These are phyloP conservation scores for Aurantiochytrium sp. DNA, from an alignment of 108 stramenopile species.

Conservation along the genomic window DNA sequence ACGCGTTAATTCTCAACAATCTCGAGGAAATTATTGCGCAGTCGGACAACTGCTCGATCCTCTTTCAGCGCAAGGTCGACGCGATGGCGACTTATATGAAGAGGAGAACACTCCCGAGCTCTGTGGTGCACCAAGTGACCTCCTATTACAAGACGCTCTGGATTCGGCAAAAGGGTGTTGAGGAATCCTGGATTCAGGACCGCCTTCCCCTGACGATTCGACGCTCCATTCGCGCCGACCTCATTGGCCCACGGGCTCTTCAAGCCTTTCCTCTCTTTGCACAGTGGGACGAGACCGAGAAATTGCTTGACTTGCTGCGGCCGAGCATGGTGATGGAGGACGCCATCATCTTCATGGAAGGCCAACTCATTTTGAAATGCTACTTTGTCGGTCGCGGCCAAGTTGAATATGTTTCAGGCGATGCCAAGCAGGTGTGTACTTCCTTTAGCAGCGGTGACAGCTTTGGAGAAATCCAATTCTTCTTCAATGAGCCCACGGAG, in stretches of 20 bases:
- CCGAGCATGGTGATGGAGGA: not conserved
- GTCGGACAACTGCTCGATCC: constrained; percentile 5
- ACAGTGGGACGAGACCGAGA: not conserved
- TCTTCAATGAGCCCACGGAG: not conserved
- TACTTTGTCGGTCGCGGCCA: not conserved
- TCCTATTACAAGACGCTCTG: not conserved
- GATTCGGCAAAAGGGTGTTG: constrained; percentile 1
- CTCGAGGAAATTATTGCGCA: constrained; percentile 8
- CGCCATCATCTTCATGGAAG: not conserved
- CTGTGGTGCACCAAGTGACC: not conserved
- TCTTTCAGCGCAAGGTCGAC: constrained; percentile 10
- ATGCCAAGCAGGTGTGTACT: not conserved
- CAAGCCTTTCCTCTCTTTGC: not conserved
- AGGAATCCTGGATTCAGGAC: not conserved
- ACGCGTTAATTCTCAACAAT: not conserved
- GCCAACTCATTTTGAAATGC: not conserved
- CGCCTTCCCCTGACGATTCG: not conserved
- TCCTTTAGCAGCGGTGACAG: not conserved
- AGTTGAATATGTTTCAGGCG: not conserved
- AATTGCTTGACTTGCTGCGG: not conserved
- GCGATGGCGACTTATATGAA: not conserved
- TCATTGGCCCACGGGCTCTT: not conserved
- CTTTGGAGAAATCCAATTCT: not conserved
- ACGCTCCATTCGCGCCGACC: not conserved
- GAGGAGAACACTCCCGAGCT: not conserved